Conservation (phyloP, 2,329 filamentous ascomycete genomes). For the Fusarium sarcochroum region DNA sequence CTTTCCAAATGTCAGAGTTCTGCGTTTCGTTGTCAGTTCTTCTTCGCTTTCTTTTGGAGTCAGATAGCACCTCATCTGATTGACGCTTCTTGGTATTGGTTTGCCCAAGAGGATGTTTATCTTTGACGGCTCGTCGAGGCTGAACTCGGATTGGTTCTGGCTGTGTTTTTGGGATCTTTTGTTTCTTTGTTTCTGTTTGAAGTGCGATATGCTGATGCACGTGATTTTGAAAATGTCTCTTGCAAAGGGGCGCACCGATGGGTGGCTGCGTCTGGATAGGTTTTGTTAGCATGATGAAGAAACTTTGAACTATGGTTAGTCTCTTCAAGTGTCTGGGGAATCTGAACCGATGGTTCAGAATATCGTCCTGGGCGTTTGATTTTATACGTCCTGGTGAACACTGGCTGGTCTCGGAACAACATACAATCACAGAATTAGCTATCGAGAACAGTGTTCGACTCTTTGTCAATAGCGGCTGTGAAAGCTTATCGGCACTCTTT, state of each 20-base stretch:
- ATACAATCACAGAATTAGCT: background rate
- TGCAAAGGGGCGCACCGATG: slow-evolving; percentile 11
- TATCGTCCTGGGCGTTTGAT: background rate
- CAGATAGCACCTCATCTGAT: background rate
- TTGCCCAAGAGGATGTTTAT: slow-evolving; percentile 2
- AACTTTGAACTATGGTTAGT: accelerated
- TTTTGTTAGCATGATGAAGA: background rate
- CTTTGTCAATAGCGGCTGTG: background rate
- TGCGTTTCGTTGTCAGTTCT: background rate
- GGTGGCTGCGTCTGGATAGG: background rate
- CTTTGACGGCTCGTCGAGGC: slow-evolving; percentile 29
- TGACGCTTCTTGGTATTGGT: background rate
- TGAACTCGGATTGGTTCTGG: slow-evolving; percentile 11
- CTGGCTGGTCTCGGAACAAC: background rate
- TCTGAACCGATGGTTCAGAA: no score
- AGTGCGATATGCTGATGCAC: background rate
- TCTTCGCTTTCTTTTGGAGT: background rate
- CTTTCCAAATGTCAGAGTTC: background rate
- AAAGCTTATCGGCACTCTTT: no score
- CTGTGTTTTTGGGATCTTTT: background rate
- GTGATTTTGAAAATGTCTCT: slow-evolving; percentile 14
- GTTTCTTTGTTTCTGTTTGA: background rate
- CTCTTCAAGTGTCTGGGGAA: background rate
- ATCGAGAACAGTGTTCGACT: background rate
- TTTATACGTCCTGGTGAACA: background rate